Evolutionary conservation across 2,329 filamentous ascomycete species (phyloP), one percentile per base, ranked within the genome.

Genomic region (Diaporthe batatas): DNA sequence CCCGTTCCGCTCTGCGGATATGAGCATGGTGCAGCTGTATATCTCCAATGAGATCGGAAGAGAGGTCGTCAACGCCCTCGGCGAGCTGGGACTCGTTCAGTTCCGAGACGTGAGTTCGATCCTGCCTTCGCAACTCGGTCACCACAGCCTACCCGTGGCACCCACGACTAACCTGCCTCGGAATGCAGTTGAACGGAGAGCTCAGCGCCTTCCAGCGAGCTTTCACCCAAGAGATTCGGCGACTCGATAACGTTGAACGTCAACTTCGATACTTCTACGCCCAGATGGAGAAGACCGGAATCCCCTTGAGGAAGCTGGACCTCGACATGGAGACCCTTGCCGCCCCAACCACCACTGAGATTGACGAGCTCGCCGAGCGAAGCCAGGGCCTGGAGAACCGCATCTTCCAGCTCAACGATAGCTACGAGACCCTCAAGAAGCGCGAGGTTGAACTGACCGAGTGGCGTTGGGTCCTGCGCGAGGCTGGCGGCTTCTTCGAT

Each of bases 21-120:
- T 99, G 96, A 98, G 95, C 89, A 93, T 99, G 92, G 97, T 97
- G 81, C 96, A 99, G 91, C 93, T 99, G 81, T 99, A 98, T 86
- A 97, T 99, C 80, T 94, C 96, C 81, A 98, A 98, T 83, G 96
- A 99, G 88, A 98, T 99, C 79, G 96, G 96, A 79, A 92, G 96
- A 81, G 97, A 99, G 87, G 96, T 98, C 79, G 95, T 98, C 76
- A 98, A 95, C 81, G 96, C 96, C 72, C 88, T 99, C 76, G 96
- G 96, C 81, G 96, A 99, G 89, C 90, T 99, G 80, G 96, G 96
- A 73, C 90, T 96, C 80, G 95, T 98, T 83, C 95, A 98, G 84
- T 99, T 99, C 82, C 91, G 96, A 85, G 96, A 99, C 89, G 96
- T 98, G 88, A 82, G 93, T 72, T 76, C 73, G 74, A 67, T 75